Evolutionary conservation across 2,329 filamentous ascomycete genomes (phyloP).

Genomic region (Neopestalotiopsis clavispora): DNA sequence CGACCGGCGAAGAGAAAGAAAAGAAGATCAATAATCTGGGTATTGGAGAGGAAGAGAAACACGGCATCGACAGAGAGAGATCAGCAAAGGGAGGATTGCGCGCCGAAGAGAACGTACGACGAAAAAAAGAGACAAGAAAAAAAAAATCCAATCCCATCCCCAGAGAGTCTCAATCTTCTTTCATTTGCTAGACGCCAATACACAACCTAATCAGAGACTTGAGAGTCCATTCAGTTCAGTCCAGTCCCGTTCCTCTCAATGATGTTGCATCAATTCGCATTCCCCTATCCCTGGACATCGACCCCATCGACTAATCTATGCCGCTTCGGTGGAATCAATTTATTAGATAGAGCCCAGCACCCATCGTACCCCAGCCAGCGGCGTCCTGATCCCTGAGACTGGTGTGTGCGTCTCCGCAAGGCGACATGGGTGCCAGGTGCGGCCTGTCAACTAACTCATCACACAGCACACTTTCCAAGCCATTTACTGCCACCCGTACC

Average conservation of each 20-base stretch:
- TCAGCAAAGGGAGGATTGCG: slow-evolving; percentile 4
- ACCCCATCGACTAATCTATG: slow-evolving; percentile 14
- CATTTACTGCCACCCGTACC: neutral
- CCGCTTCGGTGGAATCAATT: slow-evolving; percentile 18
- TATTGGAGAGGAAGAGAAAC: neutral
- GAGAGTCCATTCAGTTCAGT: slow-evolving; percentile 1
- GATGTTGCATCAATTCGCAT: slow-evolving; percentile 13
- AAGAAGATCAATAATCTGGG: neutral
- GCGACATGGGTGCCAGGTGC: slow-evolving; percentile 3
- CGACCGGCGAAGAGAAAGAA: neutral
- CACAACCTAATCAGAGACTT: neutral
- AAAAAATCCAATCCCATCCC: neutral
- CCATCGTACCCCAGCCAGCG: neutral
- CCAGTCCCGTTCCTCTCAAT: neutral
- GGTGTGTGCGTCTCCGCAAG: slow-evolving; percentile 13
- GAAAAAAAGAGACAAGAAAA: neutral
- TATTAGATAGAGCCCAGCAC: slow-evolving; percentile 12
- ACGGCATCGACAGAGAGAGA: slow-evolving; percentile 5
- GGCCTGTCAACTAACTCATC: slow-evolving; percentile 9
- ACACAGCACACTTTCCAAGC: neutral
- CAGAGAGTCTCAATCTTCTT: neutral
- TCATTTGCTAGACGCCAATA: neutral
- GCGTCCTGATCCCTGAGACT: slow-evolving; percentile 5
- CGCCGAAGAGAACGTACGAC: neutral
- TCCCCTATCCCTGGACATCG: slow-evolving; percentile 7